phyloP scores from a whole-genome alignment of 2,329 filamentous ascomycete genomes.

The Hypoxylon rubiginosum region DNA sequence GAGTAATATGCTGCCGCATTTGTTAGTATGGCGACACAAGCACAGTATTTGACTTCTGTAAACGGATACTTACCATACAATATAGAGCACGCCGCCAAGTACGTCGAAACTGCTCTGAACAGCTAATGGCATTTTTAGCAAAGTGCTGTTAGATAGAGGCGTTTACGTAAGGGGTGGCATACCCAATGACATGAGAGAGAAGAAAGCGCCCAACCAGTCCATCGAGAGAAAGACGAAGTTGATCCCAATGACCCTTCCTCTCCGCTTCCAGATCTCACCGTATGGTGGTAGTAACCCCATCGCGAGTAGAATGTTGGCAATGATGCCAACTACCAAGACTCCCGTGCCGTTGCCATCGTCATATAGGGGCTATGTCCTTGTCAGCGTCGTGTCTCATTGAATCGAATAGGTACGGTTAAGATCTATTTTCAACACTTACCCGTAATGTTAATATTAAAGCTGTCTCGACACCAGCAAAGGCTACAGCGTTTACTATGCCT shows the following conservation, averaged over 20 bases:
- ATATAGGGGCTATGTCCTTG: conserved; percentile 63
- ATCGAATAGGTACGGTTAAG: not conserved
- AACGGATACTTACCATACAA: conserved; percentile 65
- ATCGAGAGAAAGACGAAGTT: conserved; percentile 71
- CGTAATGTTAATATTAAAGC: conserved; percentile 69
- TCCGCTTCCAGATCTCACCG: conserved; percentile 71
- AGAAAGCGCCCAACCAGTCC: conserved; percentile 72
- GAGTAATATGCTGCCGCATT: conserved; percentile 61
- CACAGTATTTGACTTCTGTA: not conserved
- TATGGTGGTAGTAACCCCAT: conserved; percentile 71
- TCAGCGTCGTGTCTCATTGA: conserved; percentile 15
- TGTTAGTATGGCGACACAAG: conserved; percentile 22
- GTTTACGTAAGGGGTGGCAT: conserved; percentile 39
- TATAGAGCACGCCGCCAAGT: conserved; percentile 71
- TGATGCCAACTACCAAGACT: conserved; percentile 67
- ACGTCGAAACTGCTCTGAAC: conserved; percentile 73
- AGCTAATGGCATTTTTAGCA: conserved; percentile 54
- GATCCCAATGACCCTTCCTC: conserved; percentile 72
- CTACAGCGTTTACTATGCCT: conserved; percentile 55
- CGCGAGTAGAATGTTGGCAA: conserved; percentile 69
- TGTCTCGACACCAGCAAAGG: conserved; percentile 67
- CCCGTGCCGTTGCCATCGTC: conserved; percentile 66
- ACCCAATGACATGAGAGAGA: conserved; percentile 73
- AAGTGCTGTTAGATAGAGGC: too few relatives aligned
- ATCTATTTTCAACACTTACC: conserved; percentile 53